Evolutionary conservation across 345 rosid genomes (phyloP), one percentile per base, ranked within the genome.

Genomic region (Atalantia buxifolia): DNA sequence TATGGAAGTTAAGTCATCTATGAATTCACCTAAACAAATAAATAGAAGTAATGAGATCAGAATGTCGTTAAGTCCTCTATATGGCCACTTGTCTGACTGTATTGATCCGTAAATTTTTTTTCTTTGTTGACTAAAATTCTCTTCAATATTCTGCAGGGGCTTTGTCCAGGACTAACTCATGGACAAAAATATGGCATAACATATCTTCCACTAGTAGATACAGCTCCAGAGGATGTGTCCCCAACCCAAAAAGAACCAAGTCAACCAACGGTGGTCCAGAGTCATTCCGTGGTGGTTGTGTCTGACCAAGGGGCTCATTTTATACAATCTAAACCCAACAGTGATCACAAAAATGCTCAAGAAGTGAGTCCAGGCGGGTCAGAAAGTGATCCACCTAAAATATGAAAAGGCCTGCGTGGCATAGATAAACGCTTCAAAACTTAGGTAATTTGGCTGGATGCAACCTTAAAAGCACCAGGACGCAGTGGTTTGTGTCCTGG

Each of bases 151-250:
- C 36, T 76, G 79, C 87, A 96, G 99, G 98, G 97, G 27, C 71
- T 89, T 82, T 96, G 99, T 70, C 92, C 94, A 38, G 91, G 98
- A 77, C 87, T 91, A 79, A 84, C 92, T 28, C 94, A 96, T 74
- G 97, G 89, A 53, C 97, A 92, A 79, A 94, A 85, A 80, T 94
- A 91, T 67, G 92, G 98, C 62, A 83, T 96, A 72, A 85, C 85
- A n/a, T 89, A 92, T 78, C 25, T 68, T 59, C 71, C 86, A 60
- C 76, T 91, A 50, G 76, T 82, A 56, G 80, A 87, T 70, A 71
- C 69, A 21, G 65, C 56, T 36, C 76, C 72, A 25, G 81, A 82
- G 75, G 85, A 82, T 81, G 80, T 57, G 69, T 72, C 67, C 38
- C 36, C 75, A 66, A 81, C 69, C 42, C 83, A 31, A 57, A 74